These are phyloP conservation scores for Jimgerdemannia flammicorona DNA, from an alignment of 192 early-diverging fungal genomes.

Conservation along the genomic window DNA sequence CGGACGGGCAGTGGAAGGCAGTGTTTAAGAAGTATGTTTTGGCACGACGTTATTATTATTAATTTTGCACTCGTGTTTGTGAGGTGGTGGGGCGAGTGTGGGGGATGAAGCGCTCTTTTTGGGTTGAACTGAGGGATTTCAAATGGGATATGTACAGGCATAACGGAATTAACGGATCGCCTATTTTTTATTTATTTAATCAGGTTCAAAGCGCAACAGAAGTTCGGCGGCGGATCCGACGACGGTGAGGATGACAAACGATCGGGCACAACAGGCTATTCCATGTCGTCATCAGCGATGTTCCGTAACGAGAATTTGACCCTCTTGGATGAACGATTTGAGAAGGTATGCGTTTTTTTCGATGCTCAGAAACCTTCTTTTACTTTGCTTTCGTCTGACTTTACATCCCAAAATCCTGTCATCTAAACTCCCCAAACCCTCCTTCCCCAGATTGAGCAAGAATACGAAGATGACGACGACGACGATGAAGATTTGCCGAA, in stretches of 20 bases:
- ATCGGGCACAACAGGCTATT: conserved; percentile 55
- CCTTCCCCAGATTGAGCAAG: conserved; percentile 49
- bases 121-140: too few species aligned
- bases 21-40: conserved; percentile 44
- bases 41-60: too few species aligned
- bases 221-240: conserved; percentile 15
- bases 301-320: conserved; percentile 88
- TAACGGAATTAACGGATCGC: not conserved
- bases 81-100: too few species aligned
- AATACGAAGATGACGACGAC: conserved; percentile 42
- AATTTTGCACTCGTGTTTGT: too few species aligned
- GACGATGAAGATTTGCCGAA: too few species aligned
- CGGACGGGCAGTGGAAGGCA: conserved; percentile 31
- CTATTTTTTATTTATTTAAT: not conserved
- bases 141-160: too few species aligned
- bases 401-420: conserved; percentile 31
- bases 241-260: conserved; percentile 46
- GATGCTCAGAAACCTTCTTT: not conserved
- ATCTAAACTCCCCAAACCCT: not conserved
- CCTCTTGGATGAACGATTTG: conserved; percentile 92
- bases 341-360: conserved; percentile 48
- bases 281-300: conserved; percentile 93
- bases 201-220: not conserved
- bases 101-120: too few species aligned
- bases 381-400: conserved; percentile 10